phyloP scores from a whole-genome alignment of 768 basidiomycete genomes.

The Phaeotremella fagi region DNA sequence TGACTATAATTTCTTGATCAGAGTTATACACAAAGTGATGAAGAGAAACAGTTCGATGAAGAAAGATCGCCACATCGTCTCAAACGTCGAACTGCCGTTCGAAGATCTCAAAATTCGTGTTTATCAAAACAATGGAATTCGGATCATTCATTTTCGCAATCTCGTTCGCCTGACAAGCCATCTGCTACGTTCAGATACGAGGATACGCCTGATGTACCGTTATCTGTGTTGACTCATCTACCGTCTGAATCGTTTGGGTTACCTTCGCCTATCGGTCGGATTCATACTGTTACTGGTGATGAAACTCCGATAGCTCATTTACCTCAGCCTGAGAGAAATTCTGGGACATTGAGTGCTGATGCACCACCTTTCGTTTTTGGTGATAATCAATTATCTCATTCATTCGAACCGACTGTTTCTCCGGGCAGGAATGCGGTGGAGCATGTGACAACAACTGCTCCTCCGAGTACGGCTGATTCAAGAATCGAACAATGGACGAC shows the following conservation, averaged over 20 bases:
- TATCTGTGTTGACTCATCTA: background rate
- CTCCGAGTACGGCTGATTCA: background rate
- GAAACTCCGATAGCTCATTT: too few relatives aligned
- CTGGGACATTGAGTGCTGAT: background rate
- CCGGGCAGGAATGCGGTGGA: background rate
- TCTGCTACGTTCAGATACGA: too few relatives aligned
- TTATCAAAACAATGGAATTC: background rate
- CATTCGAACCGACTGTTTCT: background rate
- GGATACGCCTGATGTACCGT: constrained; percentile 1
- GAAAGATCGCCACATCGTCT: background rate
- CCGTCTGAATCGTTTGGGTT: background rate
- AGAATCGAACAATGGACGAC: constrained; percentile 3
- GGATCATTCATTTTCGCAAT: background rate
- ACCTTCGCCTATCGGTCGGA: too few relatives aligned
- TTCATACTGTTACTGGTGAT: too few relatives aligned
- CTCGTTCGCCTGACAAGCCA: too few relatives aligned
- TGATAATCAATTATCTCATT: background rate
- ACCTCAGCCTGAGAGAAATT: background rate
- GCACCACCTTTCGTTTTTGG: background rate
- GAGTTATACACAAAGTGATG: background rate
- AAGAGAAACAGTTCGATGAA: background rate
- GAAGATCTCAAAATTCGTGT: background rate
- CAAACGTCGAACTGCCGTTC: background rate
- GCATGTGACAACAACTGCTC: background rate
- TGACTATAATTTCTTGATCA: too few relatives aligned